Conservation (phyloP, 306 rosid species). For the Spatholobus suberectus region DNA sequence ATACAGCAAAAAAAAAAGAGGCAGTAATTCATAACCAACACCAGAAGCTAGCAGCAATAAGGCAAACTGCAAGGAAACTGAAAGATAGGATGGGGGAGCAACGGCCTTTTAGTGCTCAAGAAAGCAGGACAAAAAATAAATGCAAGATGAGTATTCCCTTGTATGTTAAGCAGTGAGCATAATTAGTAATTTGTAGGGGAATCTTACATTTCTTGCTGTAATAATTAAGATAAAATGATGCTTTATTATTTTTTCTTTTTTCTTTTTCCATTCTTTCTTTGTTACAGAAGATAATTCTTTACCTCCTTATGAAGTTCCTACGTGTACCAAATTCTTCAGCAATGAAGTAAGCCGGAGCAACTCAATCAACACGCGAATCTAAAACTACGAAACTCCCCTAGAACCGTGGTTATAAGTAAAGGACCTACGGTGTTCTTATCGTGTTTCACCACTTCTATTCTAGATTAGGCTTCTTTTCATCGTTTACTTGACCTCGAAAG, state of each 20-base stretch:
- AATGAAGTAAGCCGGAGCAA: not conserved
- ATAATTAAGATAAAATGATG: too few relatives aligned
- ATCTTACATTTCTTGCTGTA: not conserved
- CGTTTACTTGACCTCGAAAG: not conserved
- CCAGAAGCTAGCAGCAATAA: conserved; percentile 50
- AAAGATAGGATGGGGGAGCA: conserved; percentile 43
- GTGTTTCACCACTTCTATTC: not conserved
- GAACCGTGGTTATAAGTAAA: not conserved
- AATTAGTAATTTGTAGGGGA: not conserved
- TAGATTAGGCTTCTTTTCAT: not conserved
- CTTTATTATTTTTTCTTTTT: not conserved
- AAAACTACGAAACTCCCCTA: not conserved
- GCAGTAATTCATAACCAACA: too few relatives aligned
- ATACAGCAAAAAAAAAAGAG: too few relatives aligned
- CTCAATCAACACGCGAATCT: not conserved
- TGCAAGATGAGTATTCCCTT: not conserved
- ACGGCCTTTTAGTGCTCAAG: too few relatives aligned
- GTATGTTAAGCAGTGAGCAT: not conserved
- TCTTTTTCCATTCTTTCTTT: not conserved
- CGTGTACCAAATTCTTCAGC: not conserved
- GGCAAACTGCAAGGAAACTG: conserved; percentile 54
- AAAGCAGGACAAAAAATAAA: too few relatives aligned
- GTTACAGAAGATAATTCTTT: not conserved
- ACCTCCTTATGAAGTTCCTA: not conserved
- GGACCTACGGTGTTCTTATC: not conserved